Conservation (phyloP, 1,139 yeast species). For the Yamadazyma kanchanaburiensis region DNA sequence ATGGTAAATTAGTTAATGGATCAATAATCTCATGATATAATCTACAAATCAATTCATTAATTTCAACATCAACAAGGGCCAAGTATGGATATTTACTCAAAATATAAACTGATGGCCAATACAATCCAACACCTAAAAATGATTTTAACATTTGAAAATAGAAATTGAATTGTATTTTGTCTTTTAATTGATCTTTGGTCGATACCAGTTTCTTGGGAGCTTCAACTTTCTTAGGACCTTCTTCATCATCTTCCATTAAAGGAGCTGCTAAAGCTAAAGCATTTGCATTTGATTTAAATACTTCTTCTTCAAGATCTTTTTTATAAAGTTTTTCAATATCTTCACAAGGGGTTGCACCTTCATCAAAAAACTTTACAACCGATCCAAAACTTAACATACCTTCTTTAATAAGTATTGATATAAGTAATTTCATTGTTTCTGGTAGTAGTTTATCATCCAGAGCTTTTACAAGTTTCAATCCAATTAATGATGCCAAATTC, state of each 20-base stretch:
- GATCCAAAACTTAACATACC: conserved; percentile 67
- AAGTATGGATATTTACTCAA: conserved; percentile 63
- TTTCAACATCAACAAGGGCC: conserved; percentile 51
- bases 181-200: conserved; percentile 8
- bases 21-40: conserved; percentile 48
- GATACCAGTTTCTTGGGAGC: conserved; percentile 5
- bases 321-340: conserved; percentile 45
- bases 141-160: conserved; percentile 45
- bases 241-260: conserved; percentile 63
- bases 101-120: conserved; percentile 61
- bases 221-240: conserved; percentile 9
- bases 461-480: conserved; percentile 47
- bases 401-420: conserved; percentile 59
- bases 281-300: conserved; percentile 64
- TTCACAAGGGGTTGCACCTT: conserved; percentile 39
- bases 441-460: conserved; percentile 33
- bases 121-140: conserved; percentile 59
- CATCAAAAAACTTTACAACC: conserved; percentile 55
- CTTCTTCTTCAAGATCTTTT: conserved; percentile 55
- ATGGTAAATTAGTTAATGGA: conserved; percentile 41
- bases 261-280: conserved; percentile 91
- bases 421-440: conserved; percentile 45
- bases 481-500: conserved; percentile 59
- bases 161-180: conserved; percentile 20
- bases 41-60: conserved; percentile 48